phyloP scores from a whole-genome alignment of 2,329 filamentous ascomycete genomes.

The Seiridium cupressi region DNA sequence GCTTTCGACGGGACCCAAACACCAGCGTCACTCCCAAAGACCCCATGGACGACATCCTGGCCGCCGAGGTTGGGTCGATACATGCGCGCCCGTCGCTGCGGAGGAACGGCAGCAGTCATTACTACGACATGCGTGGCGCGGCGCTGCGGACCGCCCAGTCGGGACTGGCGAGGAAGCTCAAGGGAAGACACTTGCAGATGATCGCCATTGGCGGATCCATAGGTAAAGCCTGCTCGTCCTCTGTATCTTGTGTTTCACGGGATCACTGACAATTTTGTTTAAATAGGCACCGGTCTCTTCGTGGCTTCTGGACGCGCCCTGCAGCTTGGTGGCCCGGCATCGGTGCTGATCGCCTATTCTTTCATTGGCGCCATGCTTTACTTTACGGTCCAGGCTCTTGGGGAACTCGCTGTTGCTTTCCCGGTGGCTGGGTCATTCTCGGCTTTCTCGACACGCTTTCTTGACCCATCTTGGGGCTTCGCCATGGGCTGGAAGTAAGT shows the following conservation, averaged over 20 bases:
- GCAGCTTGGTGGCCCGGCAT: slow-evolving; percentile 71
- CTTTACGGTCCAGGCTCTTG: slow-evolving; percentile 86
- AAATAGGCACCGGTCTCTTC: slow-evolving; percentile 74
- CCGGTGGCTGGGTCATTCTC: slow-evolving; percentile 92
- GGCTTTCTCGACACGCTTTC: slow-evolving; percentile 85
- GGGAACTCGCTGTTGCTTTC: slow-evolving; percentile 87
- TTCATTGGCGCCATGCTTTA: slow-evolving; percentile 87
- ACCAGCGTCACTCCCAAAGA: slow-evolving; percentile 45
- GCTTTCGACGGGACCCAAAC: slow-evolving; percentile 61
- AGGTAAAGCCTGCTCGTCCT: slow-evolving; percentile 40
- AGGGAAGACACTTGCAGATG: slow-evolving; percentile 90
- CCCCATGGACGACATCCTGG: slow-evolving; percentile 31
- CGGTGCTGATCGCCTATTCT: slow-evolving; percentile 72
- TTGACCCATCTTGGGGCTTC: slow-evolving; percentile 93
- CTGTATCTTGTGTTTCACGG: slow-evolving; percentile 11
- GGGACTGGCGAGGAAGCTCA: slow-evolving; percentile 73
- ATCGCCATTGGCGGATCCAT: slow-evolving; percentile 95
- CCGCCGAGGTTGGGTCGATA: slow-evolving; percentile 25
- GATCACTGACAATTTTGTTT: slow-evolving; percentile 14
- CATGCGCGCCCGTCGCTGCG: slow-evolving; percentile 20
- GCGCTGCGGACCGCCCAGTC: slow-evolving; percentile 75
- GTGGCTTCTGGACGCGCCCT: slow-evolving; percentile 77
- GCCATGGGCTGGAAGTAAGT: slow-evolving; percentile 91
- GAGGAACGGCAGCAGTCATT: slow-evolving; percentile 34
- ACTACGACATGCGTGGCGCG: slow-evolving; percentile 55